These are phyloP conservation scores for Tylopilus cervinicoccineus DNA, from an alignment of 768 basidiomycete genomes.

Conservation along the genomic window DNA sequence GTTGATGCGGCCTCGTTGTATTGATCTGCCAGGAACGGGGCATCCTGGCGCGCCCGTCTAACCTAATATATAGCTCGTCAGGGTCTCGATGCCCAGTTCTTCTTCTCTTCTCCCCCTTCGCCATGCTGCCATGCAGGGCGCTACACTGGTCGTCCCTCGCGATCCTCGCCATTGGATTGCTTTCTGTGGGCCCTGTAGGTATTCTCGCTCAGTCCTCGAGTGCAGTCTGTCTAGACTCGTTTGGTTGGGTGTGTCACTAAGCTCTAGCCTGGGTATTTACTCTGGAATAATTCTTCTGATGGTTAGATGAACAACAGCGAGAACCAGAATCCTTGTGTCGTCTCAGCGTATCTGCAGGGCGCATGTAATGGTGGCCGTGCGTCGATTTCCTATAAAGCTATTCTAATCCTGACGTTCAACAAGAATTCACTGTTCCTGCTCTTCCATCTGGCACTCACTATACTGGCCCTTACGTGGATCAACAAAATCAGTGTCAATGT, in stretches of 20 bases:
- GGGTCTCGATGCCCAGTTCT: neutral
- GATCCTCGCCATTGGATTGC: constrained; percentile 14
- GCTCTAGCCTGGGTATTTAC: neutral
- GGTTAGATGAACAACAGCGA: constrained; percentile 39
- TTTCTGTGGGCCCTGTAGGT: constrained; percentile 14
- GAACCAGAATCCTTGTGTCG: constrained; percentile 43
- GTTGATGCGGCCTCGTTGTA: neutral
- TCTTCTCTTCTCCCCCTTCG: neutral
- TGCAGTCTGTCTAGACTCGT: constrained; percentile 19
- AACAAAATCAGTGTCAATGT: constrained; percentile 43
- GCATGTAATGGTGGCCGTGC: constrained; percentile 41
- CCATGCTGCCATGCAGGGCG: constrained; percentile 6
- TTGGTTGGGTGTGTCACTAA: constrained; percentile 25
- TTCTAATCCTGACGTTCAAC: neutral
- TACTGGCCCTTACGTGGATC: constrained; percentile 29
- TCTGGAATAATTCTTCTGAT: neutral
- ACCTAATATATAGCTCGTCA: neutral
- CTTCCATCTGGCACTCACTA: constrained; percentile 33
- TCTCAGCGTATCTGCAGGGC: constrained; percentile 41
- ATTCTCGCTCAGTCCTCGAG: constrained; percentile 22
- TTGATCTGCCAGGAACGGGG: constrained; percentile 2
- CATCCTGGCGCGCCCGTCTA: too few relatives aligned
- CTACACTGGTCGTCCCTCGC: constrained; percentile 13
- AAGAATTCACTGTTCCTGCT: constrained; percentile 37
- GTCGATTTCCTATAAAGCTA: neutral